Conservation (phyloP, 164 flowering plant species). For the grape (Vitis vinifera) region DNA sequence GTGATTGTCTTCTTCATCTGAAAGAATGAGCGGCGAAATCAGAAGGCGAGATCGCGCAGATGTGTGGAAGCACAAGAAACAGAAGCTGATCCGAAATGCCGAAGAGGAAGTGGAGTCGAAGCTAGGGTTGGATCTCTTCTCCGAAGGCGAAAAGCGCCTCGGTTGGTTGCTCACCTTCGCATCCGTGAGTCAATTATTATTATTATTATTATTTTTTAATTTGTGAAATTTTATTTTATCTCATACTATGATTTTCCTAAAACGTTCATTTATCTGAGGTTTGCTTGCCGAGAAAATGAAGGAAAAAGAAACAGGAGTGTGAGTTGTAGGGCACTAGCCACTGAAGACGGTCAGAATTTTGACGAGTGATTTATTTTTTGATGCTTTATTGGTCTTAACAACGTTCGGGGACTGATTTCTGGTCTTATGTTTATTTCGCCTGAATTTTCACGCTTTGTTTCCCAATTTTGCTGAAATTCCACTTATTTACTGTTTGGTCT, state of each 20-base stretch:
- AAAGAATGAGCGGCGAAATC: conserved; percentile 36
- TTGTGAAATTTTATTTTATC: neutral
- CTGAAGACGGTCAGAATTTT: no score
- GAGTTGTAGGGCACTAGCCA: no score
- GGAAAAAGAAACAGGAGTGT: no score
- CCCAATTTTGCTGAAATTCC: no score
- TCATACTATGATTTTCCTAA: neutral
- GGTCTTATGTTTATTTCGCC: no score
- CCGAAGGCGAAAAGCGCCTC: conserved; percentile 87
- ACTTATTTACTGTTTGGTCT: neutral
- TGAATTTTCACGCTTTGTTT: no score
- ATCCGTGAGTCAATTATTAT: conserved; percentile 47
- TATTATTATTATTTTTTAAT: neutral
- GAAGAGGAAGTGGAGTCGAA: conserved; percentile 87
- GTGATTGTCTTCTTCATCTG: neutral
- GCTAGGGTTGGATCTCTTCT: conserved; percentile 79
- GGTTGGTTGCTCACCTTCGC: conserved; percentile 94
- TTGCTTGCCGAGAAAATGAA: no score
- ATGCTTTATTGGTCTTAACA: no score
- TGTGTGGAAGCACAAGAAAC: conserved; percentile 44
- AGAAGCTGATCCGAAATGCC: conserved; percentile 55
- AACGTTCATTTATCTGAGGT: no score
- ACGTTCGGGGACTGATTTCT: no score
- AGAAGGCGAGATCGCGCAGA: conserved; percentile 43
- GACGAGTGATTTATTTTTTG: no score